phyloP scores from a whole-genome alignment of 2,329 filamentous ascomycete genomes.

The Ampelomyces quisqualis region DNA sequence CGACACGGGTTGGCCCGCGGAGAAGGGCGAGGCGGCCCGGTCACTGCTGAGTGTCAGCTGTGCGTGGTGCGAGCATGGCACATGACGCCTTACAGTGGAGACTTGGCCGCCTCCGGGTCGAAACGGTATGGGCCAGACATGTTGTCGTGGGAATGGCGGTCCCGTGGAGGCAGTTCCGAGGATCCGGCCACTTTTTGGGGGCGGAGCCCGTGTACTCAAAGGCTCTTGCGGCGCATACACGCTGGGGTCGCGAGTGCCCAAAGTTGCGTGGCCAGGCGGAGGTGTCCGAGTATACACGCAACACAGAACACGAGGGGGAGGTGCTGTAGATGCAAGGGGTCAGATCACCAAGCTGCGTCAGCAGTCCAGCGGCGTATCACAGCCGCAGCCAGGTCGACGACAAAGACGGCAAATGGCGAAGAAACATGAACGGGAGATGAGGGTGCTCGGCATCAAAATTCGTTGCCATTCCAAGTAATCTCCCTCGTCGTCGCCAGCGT shows the following conservation, averaged over 20 bases:
- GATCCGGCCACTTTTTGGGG: slow-evolving; percentile 12
- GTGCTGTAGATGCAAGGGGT: slow-evolving; percentile 4
- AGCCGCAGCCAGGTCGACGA: no score
- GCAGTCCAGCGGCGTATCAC: not conserved
- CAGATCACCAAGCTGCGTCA: slow-evolving; percentile 5
- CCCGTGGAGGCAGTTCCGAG: no score
- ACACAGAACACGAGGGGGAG: not conserved
- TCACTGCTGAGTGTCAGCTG: slow-evolving; percentile 27
- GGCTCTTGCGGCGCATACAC: slow-evolving; percentile 21
- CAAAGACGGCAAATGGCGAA: no score
- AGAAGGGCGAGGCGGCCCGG: slow-evolving; percentile 29
- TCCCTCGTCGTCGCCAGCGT: no score
- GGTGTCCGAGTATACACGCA: not conserved
- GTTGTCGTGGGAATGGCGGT: no score
- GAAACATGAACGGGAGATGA: no score
- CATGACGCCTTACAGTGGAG: slow-evolving; percentile 40
- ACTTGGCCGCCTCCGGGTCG: slow-evolving; percentile 37
- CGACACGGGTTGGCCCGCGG: slow-evolving; percentile 50
- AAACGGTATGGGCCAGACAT: slow-evolving; percentile 48
- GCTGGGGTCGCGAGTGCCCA: not conserved
- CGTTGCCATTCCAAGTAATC: no score
- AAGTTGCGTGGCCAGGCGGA: not conserved
- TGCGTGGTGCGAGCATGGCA: not conserved
- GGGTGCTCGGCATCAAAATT: no score
- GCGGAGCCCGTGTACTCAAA: slow-evolving; percentile 16